These are phyloP conservation scores for Phytopythium litorale DNA, from an alignment of 352 stramenopile genomes.

Conservation along the genomic window DNA sequence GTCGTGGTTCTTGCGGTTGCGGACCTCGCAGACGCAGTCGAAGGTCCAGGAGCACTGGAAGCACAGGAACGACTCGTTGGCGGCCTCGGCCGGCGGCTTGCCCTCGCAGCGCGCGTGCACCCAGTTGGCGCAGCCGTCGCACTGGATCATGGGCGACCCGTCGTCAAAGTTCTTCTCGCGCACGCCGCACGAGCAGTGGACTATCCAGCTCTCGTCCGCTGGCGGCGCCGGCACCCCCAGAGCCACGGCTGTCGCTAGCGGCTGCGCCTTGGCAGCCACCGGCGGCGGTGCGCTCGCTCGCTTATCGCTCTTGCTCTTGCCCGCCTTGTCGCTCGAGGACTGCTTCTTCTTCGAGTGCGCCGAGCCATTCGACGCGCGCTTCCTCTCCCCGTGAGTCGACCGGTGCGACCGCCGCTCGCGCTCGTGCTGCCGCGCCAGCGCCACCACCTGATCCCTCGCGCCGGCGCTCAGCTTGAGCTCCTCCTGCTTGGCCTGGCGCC, in stretches of 20 bases:
- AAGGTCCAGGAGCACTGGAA: slow-evolving; percentile 72
- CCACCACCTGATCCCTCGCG: slow-evolving; percentile 34
- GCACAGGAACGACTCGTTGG: slow-evolving; percentile 56
- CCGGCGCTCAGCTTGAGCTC: slow-evolving; percentile 46
- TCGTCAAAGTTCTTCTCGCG: slow-evolving; percentile 58
- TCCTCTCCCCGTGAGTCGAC: slow-evolving; percentile 30
- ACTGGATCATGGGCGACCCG: slow-evolving; percentile 61
- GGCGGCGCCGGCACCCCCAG: neutral
- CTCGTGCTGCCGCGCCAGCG: slow-evolving; percentile 27
- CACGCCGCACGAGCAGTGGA: slow-evolving; percentile 51
- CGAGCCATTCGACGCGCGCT: slow-evolving; percentile 13
- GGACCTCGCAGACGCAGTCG: slow-evolving; percentile 57
- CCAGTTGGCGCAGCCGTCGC: slow-evolving; percentile 50
- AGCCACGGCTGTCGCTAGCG: no score
- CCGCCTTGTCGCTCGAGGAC: no score
- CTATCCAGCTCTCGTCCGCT: slow-evolving; percentile 49
- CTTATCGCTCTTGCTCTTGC: slow-evolving; percentile 9
- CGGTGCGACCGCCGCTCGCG: slow-evolving; percentile 33
- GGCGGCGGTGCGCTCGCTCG: no score
- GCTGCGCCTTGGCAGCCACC: neutral
- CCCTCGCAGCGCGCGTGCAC: slow-evolving; percentile 58
- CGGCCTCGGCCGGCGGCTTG: slow-evolving; percentile 24
- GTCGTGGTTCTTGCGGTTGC: slow-evolving; percentile 53
- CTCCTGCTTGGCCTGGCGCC: slow-evolving; percentile 47
- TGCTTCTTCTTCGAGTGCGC: slow-evolving; percentile 26